phyloP scores from a whole-genome alignment of 208 protist species.

The Acanthamoeba lugdunensis region DNA sequence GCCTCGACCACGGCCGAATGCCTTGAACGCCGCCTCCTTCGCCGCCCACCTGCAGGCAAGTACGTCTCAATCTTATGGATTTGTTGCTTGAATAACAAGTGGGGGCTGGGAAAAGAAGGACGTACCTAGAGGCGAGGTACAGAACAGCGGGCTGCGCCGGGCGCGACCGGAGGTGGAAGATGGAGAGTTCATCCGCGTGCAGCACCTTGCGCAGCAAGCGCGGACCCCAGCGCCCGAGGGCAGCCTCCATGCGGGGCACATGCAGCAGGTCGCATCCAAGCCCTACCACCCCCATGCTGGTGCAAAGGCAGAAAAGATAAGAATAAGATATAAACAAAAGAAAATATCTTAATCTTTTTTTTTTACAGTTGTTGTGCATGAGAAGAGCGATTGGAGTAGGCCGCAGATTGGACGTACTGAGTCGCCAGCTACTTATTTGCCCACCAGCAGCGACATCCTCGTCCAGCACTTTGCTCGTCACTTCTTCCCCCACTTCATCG shows the following conservation, averaged over 20 bases:
- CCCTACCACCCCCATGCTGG: slow-evolving; percentile 16
- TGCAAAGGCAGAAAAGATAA: background rate
- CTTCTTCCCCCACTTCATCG: background rate
- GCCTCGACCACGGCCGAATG: slow-evolving; percentile 44
- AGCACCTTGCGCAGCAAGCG: slow-evolving; percentile 64
- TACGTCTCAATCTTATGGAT: background rate
- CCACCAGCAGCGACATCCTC: background rate
- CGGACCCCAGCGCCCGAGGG: slow-evolving; percentile 18
- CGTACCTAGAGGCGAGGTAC: slow-evolving; percentile 38
- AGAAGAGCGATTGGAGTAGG: slow-evolving; percentile 4
- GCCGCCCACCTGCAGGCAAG: slow-evolving; percentile 59
- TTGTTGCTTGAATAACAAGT: background rate
- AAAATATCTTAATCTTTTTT: background rate
- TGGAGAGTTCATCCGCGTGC: slow-evolving; percentile 27
- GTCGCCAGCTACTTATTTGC: background rate
- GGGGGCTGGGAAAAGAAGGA: no score
- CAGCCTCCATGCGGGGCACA: slow-evolving; percentile 60
- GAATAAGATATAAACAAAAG: background rate
- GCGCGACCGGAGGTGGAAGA: background rate
- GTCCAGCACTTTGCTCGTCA: background rate
- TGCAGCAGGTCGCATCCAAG: slow-evolving; percentile 66
- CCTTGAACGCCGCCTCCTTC: slow-evolving; percentile 72
- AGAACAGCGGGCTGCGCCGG: background rate
- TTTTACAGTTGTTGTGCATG: background rate
- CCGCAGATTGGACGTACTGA: slow-evolving; percentile 40